Percentiles rank a stretch among this genome's conserved stretches.
Conservation (phyloP, 345 rosid genomes). For the rapeseed (Brassica napus) region Da-Ae NC_063445.1:49728501-49729000, state of each 20-base stretch:
- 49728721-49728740: neutral
- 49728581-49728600: neutral
- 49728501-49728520: neutral
- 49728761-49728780: neutral
- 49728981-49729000: neutral
- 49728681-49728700: neutral
- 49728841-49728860: neutral
- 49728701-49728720: neutral
- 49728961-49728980: neutral
- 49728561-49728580: neutral
- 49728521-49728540: neutral
- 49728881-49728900: neutral
- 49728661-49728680: too few relatives aligned
- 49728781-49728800: neutral
- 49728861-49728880: neutral
- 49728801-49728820: neutral
- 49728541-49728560: too few relatives aligned
- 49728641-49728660: neutral
- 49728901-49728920: conserved; percentile 18
- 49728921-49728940: conserved; percentile 88
- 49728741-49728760: neutral
- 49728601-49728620: neutral
- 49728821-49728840: neutral
- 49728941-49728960: conserved; percentile 99
- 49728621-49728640: neutral